phyloP scores from a whole-genome alignment of 2,329 filamentous ascomycete genomes.

The Calcarisporium arbuscula region DNA sequence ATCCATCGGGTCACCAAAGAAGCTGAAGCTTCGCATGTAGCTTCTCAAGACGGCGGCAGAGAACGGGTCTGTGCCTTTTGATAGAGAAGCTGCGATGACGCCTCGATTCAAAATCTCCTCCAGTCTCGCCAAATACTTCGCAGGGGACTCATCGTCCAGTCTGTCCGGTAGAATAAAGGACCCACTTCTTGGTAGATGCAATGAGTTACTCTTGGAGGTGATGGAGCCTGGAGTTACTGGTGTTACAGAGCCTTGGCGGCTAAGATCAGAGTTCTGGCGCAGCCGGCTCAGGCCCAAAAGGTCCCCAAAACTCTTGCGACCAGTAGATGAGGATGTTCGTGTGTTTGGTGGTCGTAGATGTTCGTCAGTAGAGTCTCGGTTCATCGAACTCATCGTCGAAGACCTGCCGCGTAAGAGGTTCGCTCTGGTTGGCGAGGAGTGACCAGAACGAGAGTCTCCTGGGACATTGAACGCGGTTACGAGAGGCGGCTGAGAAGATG shows the following conservation, averaged over 20 bases:
- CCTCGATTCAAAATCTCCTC: constrained; percentile 76
- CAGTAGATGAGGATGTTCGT: constrained; percentile 83
- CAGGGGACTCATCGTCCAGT: constrained; percentile 81
- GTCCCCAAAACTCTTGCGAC: constrained; percentile 88
- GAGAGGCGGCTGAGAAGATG: constrained; percentile 31
- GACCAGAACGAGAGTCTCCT: constrained; percentile 42
- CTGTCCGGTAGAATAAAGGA: constrained; percentile 67
- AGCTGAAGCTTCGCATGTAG: constrained; percentile 91
- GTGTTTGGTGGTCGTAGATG: constrained; percentile 59
- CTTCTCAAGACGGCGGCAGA: constrained; percentile 78
- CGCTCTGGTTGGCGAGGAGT: constrained; percentile 61
- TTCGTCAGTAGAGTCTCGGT: constrained; percentile 65
- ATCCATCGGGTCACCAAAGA: constrained; percentile 95
- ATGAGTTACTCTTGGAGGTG: constrained; percentile 74
- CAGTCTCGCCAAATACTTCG: constrained; percentile 78
- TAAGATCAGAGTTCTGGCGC: constrained; percentile 73
- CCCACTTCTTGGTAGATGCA: constrained; percentile 71
- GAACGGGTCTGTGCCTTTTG: constrained; percentile 81
- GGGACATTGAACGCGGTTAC: constrained; percentile 39
- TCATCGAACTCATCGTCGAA: constrained; percentile 81
- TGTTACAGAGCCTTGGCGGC: constrained; percentile 61
- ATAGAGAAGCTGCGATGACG: constrained; percentile 76
- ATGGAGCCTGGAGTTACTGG: constrained; percentile 63
- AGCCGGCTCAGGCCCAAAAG: constrained; percentile 73
- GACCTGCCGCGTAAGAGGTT: constrained; percentile 67